Base-by-base conservation (phyloP, 2,329 filamentous ascomycete species). In the Colletotrichum sp. region DNA sequence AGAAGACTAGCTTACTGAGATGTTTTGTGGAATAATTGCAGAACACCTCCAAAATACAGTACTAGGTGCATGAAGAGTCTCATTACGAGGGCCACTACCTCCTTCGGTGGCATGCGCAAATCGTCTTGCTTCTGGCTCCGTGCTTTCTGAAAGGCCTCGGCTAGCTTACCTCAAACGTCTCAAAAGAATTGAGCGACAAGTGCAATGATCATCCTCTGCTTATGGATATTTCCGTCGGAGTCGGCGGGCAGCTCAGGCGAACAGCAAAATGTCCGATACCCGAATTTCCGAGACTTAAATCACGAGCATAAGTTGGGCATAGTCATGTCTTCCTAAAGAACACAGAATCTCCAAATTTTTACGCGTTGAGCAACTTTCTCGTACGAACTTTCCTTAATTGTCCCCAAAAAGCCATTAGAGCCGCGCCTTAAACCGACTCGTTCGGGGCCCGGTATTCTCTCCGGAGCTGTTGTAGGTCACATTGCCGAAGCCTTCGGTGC, bases 1-100 rank as follows among this genome's bases (percentile, higher is more conserved):
- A 22, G 13, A 36, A 63, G 13, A 63, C 8, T 36, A 63, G 1
- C 44, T 48, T 7, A 22, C 19, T 22, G 0, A n/a, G 19, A 44
- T 0, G 8, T 39, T 19, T 0, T 0, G 36, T 39, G 8, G 0
- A 39, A 39, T 39, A 19, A 19, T 39, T 19, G 36, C 36, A 39
- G 0, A 19, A 16, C 0, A 9, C 0, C 36, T 39, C 36, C 36
- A 39, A 39, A 1, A 39, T 39, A 9, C 36, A 19, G 0, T 19
- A 19, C 16, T 39, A 39, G 16, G 8, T 39, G 36, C 36, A 39
- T 19, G 36, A 44, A 44, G 19, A 44, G 19, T 44, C 44, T 11
- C 6, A 22, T 22, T 13, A 3, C 44, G n/a, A 48, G 19, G 19
- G n/a, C 44, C n/a, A n/a, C n/a, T 5, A 3, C 19, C 19, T 22